phyloP scores from a whole-genome alignment of 2,329 filamentous ascomycete genomes.

The Sporothrix brunneoviolacea region DNA sequence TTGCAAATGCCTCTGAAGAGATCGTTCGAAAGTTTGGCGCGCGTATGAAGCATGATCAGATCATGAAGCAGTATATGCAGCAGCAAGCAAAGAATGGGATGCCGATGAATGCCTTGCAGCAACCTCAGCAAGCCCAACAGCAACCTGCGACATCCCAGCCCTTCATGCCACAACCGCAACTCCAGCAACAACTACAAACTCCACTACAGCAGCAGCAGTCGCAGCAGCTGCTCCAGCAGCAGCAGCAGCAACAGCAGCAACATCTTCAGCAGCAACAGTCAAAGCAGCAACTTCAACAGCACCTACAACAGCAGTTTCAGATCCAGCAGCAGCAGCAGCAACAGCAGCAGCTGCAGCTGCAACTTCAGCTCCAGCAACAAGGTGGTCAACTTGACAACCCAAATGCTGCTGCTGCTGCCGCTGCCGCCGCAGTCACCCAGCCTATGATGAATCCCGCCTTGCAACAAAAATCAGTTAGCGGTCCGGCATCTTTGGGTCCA shows the following conservation, averaged over 20 bases:
- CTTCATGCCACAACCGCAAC: background rate
- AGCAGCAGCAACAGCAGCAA: background rate
- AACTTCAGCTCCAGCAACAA: conserved; percentile 20
- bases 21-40: conserved; percentile 7
- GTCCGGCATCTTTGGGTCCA: background rate
- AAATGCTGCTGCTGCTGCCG: conserved; percentile 9
- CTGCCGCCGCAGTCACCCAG: conserved; percentile 4
- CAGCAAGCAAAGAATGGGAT: conserved; percentile 11
- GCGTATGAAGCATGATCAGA: conserved; percentile 13
- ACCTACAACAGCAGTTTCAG: conserved; percentile 13
- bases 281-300: conserved; percentile 20
- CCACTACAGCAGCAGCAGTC: conserved; percentile 19
- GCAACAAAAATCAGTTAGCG: conserved; percentile 3
- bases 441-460: background rate
- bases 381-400: conserved; percentile 17
- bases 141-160: conserved; percentile 17
- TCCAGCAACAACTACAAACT: conserved; percentile 9
- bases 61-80: conserved; percentile 15
- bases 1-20: conserved; percentile 15
- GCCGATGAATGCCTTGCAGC: conserved; percentile 8
- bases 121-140: conserved; percentile 17
- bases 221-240: conserved; percentile 10
- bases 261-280: conserved; percentile 1
- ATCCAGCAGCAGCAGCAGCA: conserved; percentile 9
- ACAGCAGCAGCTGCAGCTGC: conserved; percentile 17